Conservation (phyloP, 352 stramenopile genomes). For the Pythium periplocum region DNA sequence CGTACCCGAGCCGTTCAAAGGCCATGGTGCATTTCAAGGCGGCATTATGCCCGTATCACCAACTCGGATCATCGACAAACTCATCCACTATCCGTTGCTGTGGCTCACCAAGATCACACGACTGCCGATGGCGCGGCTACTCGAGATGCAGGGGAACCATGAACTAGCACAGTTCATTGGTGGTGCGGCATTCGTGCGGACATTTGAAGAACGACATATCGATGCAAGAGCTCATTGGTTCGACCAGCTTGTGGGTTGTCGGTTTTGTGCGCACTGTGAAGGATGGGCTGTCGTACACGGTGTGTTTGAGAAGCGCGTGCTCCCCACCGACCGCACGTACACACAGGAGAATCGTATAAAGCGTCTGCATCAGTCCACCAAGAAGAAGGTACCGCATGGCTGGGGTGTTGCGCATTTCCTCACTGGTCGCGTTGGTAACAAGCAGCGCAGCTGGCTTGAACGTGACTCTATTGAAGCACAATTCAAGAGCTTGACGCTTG, state of each 20-base stretch:
- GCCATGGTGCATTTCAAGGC: conserved; percentile 22
- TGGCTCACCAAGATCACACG: conserved; percentile 48
- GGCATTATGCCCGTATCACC: conserved; percentile 49
- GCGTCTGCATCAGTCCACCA: conserved; percentile 11
- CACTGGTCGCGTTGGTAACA: conserved; percentile 25
- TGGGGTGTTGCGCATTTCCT: conserved; percentile 79
- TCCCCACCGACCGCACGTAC: conserved; percentile 14
- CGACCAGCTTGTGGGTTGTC: conserved; percentile 41
- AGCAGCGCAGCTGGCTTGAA: conserved; percentile 49
- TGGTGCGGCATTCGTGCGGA: conserved; percentile 59
- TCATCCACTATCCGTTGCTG: conserved; percentile 59
- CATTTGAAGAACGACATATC: conserved; percentile 62
- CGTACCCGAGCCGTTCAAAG: conserved; percentile 47
- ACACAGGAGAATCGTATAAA: conserved; percentile 13
- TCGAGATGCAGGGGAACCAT: conserved; percentile 46
- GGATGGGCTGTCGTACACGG: conserved; percentile 76
- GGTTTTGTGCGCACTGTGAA: conserved; percentile 53
- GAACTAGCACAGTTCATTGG: conserved; percentile 54
- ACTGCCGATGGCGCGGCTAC: conserved; percentile 35
- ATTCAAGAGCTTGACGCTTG: conserved; percentile 64
- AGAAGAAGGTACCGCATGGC: conserved; percentile 49
- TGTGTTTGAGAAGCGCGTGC: conserved; percentile 45
- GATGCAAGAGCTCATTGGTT: conserved; percentile 48
- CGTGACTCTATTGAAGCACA: conserved; percentile 64
- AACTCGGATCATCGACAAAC: conserved; percentile 45